Evolutionary conservation across 2,329 filamentous ascomycete genomes (phyloP).

Genomic region (Dactylellina drechsleri): DNA sequence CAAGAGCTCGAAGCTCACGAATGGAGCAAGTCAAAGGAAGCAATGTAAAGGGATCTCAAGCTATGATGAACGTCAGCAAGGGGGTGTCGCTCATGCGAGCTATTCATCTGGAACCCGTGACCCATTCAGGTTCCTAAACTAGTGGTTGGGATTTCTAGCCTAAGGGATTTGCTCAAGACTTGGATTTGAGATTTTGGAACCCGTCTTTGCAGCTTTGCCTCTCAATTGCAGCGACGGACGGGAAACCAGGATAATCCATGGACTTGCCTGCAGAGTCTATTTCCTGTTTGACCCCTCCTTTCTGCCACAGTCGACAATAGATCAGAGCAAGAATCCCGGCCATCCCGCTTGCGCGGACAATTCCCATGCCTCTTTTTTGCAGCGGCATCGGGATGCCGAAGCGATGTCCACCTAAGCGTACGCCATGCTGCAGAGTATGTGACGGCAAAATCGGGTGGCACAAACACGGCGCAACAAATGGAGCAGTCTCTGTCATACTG

Average conservation of each 20-base stretch:
- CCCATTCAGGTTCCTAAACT: conserved; percentile 20
- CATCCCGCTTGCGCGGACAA: conserved; percentile 31
- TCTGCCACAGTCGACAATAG: conserved; percentile 14
- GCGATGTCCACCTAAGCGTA: conserved; percentile 17
- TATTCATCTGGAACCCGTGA: conserved; percentile 2
- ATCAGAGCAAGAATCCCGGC: conserved; percentile 23
- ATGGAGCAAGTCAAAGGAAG: conserved; percentile 3
- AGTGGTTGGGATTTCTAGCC: conserved; percentile 10
- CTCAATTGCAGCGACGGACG: conserved; percentile 9
- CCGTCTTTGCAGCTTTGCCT: conserved; percentile 13
- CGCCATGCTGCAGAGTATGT: conserved; percentile 32
- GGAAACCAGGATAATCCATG: conserved; percentile 48
- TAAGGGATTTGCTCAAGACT: conserved; percentile 10
- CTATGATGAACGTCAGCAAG: background rate
- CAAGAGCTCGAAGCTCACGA: conserved; percentile 22
- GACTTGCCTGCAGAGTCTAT: conserved; percentile 23
- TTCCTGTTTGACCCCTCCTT: conserved; percentile 16
- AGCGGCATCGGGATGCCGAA: conserved; percentile 50
- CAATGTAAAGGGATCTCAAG: background rate
- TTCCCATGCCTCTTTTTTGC: conserved; percentile 11
- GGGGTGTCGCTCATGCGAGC: background rate
- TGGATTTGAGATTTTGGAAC: conserved; percentile 20
- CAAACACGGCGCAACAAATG: background rate
- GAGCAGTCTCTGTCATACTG: background rate
- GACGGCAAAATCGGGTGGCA: background rate